A percentile compares a stretch with the other conserved stretches of the same genome.
phyloP scores from a whole-genome alignment of 2,329 filamentous ascomycete genomes.

The Nemania diffusa region DNA sequence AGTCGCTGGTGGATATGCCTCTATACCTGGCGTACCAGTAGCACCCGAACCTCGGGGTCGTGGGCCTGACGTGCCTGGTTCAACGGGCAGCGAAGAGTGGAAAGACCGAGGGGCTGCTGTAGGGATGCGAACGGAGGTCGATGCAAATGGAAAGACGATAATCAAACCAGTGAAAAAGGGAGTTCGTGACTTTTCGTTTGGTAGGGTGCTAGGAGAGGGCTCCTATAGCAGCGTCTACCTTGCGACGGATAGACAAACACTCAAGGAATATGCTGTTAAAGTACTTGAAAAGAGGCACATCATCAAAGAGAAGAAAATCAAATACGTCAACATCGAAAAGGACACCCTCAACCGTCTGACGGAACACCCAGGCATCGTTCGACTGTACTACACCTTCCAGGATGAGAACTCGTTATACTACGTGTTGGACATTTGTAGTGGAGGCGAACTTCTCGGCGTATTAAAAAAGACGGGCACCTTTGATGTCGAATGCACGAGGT shows the following conservation, averaged over 20 bases:
- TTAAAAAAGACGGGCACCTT: conserved; percentile 95
- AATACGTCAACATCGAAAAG: conserved; percentile 99
- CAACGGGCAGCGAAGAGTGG: conserved; percentile 86
- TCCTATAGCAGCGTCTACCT: conserved; percentile 97
- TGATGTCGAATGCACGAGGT: conserved; percentile 91
- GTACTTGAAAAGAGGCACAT: conserved; percentile 98
- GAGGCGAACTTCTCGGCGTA: conserved; percentile 90
- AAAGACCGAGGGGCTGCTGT: conserved; percentile 94
- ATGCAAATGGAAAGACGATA: conserved; percentile 83
- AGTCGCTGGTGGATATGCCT: conserved; percentile 66
- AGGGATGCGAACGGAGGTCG: conserved; percentile 81
- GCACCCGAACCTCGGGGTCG: conserved; percentile 45
- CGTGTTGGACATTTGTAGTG: conserved; percentile 91
- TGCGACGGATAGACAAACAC: conserved; percentile 90
- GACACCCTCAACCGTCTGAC: conserved; percentile 96
- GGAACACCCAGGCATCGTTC: conserved; percentile 95
- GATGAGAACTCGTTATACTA: conserved; percentile 97
- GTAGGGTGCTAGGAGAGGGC: conserved; percentile 88
- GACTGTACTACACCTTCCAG: conserved; percentile 98
- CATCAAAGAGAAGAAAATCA: conserved; percentile 99
- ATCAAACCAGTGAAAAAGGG: conserved; percentile 93
- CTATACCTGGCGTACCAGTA: conserved; percentile 57
- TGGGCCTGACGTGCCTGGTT: conserved; percentile 56
- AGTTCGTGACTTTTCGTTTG: conserved; percentile 96
- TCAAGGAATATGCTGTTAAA: conserved; percentile 98